A percentile compares a stretch with the other conserved stretches of the same genome.
Conservation (phyloP, 164 flowering plant genomes). For the Aristolochia fimbriata region DNA sequence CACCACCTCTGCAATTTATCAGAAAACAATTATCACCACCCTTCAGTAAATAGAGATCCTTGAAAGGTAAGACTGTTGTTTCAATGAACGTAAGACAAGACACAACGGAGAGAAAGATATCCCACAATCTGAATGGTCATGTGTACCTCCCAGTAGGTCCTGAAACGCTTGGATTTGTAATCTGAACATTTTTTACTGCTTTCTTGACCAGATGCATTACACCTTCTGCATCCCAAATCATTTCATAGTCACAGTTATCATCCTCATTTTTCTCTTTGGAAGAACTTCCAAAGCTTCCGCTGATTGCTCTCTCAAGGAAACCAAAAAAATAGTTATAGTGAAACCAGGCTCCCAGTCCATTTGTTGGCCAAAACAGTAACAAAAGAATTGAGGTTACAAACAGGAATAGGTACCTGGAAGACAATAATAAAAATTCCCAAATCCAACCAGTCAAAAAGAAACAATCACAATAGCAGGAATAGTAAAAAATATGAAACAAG, state of each 20-base stretch:
- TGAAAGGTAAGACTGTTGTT: neutral
- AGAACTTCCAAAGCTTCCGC: constrained; percentile 16
- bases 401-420: constrained; percentile 58
- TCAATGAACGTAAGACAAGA: neutral
- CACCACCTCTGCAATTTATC: constrained; percentile 49
- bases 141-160: constrained; percentile 49
- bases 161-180: constrained; percentile 20
- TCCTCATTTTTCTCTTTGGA: constrained; percentile 75
- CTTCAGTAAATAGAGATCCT: neutral
- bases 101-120: neutral
- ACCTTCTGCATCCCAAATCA: constrained; percentile 96
- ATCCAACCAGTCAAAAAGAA: neutral
- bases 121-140: neutral
- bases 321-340: constrained; percentile 15
- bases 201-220: constrained; percentile 78
- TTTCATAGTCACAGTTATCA: constrained; percentile 71
- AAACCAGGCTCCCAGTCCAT: constrained; percentile 24
- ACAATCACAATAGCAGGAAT: neutral
- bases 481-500: neutral
- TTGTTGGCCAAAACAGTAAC: constrained; percentile 57
- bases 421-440: constrained; percentile 3
- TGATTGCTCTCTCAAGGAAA: constrained; percentile 18
- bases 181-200: constrained; percentile 16
- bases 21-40: neutral
- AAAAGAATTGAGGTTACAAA: constrained; percentile 47